Evolutionary conservation across 805 yeast genomes (phyloP).

Genomic region (Saccharomycopsis sp.): DNA sequence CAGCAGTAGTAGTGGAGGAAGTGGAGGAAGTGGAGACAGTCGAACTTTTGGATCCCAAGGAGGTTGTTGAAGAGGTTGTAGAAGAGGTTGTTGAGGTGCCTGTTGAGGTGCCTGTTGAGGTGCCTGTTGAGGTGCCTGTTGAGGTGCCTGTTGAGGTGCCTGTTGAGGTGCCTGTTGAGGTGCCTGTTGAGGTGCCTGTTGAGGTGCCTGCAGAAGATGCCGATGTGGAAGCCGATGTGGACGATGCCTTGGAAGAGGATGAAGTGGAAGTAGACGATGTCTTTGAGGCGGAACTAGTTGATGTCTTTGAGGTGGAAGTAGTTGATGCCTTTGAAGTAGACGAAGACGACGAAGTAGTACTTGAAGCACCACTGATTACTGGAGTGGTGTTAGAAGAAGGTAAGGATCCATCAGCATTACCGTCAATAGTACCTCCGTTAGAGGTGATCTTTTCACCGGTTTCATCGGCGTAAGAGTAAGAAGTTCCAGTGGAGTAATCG

Average conservation of each 20-base stretch:
- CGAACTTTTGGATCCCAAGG: constrained; percentile 22
- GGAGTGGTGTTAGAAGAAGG: constrained; percentile 23
- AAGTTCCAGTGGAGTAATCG: constrained; percentile 45
- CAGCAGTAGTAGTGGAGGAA: constrained; percentile 22
- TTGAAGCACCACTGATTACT: constrained; percentile 21
- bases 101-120: constrained; percentile 23
- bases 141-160: constrained; percentile 20
- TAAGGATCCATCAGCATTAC: constrained; percentile 9
- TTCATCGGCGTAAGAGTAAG: constrained; percentile 40
- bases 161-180: constrained; percentile 3
- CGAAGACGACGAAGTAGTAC: constrained; percentile 1
- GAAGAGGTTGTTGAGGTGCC: constrained; percentile 20
- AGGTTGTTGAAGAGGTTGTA: constrained; percentile 21
- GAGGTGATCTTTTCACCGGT: constrained; percentile 37
- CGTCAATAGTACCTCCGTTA: constrained; percentile 25
- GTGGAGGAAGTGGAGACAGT: constrained; percentile 26
- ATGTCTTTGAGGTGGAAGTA: constrained; percentile 24
- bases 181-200: not conserved
- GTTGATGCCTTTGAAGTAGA: constrained; percentile 7
- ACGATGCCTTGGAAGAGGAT: constrained; percentile 20
- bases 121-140: constrained; percentile 20
- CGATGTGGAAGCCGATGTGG: constrained; percentile 9
- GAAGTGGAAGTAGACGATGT: constrained; percentile 22
- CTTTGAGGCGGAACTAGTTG: constrained; percentile 28
- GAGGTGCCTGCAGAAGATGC: not conserved